These are phyloP conservation scores for Xylaria curta DNA, from an alignment of 495 filamentous ascomycete species.

Conservation along the genomic window DNA sequence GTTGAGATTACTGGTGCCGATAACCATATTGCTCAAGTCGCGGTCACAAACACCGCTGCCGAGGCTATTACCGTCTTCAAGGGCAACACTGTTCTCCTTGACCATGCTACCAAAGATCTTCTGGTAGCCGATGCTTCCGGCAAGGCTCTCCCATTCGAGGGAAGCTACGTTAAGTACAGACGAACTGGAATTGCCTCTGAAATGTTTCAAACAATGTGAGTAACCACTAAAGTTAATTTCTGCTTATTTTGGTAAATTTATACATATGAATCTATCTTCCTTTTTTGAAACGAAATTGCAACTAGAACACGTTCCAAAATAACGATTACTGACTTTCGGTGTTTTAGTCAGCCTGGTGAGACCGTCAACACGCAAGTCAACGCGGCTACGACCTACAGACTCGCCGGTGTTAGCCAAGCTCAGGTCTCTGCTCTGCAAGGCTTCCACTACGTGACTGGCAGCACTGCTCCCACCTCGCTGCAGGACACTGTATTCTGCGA, in stretches of 20 bases:
- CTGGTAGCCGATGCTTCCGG: slow-evolving; percentile 33
- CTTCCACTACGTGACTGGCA: slow-evolving; percentile 37
- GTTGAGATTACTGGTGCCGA: slow-evolving; percentile 33
- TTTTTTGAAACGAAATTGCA: too few species aligned
- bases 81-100: slow-evolving; percentile 40
- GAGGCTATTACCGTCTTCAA: slow-evolving; percentile 40
- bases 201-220: slow-evolving; percentile 37
- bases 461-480: slow-evolving; percentile 32
- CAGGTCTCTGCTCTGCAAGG: slow-evolving; percentile 35
- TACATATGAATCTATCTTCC: background rate
- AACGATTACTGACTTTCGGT: background rate
- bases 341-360: slow-evolving; percentile 31
- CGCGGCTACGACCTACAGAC: slow-evolving; percentile 35
- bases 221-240: background rate
- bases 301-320: background rate
- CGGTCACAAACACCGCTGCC: slow-evolving; percentile 39
- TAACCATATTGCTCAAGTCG: slow-evolving; percentile 37
- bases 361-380: slow-evolving; percentile 36
- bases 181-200: slow-evolving; percentile 28
- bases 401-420: slow-evolving; percentile 31
- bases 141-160: slow-evolving; percentile 37
- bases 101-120: slow-evolving; percentile 40
- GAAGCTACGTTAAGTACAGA: slow-evolving; percentile 41
- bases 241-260: background rate
- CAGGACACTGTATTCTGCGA: slow-evolving; percentile 30